These are phyloP conservation scores for Mycena belliarum DNA, from an alignment of 768 basidiomycete genomes.

Conservation along the genomic window DNA sequence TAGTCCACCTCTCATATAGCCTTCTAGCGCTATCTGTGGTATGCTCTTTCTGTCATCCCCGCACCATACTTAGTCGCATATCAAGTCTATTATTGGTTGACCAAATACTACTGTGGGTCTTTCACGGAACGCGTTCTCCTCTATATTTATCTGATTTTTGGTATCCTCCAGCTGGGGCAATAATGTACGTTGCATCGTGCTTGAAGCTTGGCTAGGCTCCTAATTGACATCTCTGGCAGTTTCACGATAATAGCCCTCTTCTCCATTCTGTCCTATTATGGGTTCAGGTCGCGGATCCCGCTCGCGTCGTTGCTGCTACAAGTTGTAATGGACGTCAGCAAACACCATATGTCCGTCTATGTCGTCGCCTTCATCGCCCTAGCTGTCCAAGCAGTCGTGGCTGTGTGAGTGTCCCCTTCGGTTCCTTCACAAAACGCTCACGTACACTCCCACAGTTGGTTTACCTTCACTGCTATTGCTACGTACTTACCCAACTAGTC, in stretches of 20 bases:
- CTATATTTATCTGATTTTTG: conserved; percentile 9
- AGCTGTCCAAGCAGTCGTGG: conserved; percentile 68
- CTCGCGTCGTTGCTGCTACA: conserved; percentile 78
- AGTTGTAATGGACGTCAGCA: conserved; percentile 83
- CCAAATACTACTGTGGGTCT: conserved; percentile 64
- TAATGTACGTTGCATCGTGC: conserved; percentile 29
- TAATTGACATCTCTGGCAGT: conserved; percentile 37
- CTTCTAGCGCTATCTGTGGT: conserved; percentile 60
- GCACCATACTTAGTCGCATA: neutral
- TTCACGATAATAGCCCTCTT: conserved; percentile 80
- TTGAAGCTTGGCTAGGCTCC: neutral
- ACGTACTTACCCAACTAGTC: conserved; percentile 42
- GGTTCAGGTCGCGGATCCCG: conserved; percentile 71
- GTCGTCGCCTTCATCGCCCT: conserved; percentile 72
- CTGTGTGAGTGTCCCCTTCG: conserved; percentile 49
- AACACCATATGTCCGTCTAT: conserved; percentile 81
- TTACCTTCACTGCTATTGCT: conserved; percentile 73
- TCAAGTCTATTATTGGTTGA: conserved; percentile 68
- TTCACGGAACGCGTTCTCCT: neutral
- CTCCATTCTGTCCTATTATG: conserved; percentile 75
- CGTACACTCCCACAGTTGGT: conserved; percentile 57
- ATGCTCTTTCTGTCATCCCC: neutral
- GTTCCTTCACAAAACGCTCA: conserved; percentile 4
- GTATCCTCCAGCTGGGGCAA: conserved; percentile 62
- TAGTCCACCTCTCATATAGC: neutral